Conservation (phyloP, 2,329 filamentous ascomycete species). For the Penicillium rolfsii region DNA sequence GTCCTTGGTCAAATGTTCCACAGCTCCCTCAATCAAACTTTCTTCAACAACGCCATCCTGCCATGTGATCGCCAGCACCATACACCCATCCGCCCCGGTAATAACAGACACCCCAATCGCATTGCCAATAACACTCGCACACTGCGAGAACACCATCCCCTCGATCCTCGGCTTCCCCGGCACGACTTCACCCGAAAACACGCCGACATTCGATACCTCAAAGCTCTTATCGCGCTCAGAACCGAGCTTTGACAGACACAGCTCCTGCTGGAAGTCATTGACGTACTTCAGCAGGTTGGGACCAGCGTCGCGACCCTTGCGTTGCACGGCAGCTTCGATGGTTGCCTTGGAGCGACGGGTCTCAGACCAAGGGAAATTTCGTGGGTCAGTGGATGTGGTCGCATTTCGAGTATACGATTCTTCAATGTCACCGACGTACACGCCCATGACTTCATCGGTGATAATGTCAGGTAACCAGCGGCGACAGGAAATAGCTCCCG, state of each 20-base stretch:
- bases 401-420: constrained; percentile 34
- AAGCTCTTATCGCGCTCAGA: constrained; percentile 43
- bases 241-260: constrained; percentile 45
- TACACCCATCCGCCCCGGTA: constrained; percentile 51
- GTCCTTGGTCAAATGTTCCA: constrained; percentile 9
- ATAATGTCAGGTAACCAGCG: constrained; percentile 41
- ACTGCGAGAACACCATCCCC: constrained; percentile 52
- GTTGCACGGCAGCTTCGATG: constrained; percentile 32
- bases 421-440: constrained; percentile 42
- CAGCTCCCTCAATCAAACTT: constrained; percentile 25
- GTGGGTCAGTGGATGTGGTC: constrained; percentile 8
- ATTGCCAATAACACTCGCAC: constrained; percentile 42
- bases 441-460: constrained; percentile 43
- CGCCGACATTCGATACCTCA: constrained; percentile 54
- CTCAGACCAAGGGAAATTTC: constrained; percentile 40
- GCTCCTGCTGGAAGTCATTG: constrained; percentile 41
- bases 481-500: constrained; percentile 45
- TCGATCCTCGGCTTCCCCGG: constrained; percentile 36
- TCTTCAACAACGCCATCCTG: constrained; percentile 42
- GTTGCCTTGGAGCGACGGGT: constrained; percentile 36
- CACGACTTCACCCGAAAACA: constrained; percentile 29
- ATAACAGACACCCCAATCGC: constrained; percentile 46
- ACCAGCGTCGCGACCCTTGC: constrained; percentile 38
- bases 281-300: constrained; percentile 48
- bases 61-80: constrained; percentile 49